phyloP scores from a whole-genome alignment of 2,329 filamentous ascomycete species.

The Pezicula rhizophila region DNA sequence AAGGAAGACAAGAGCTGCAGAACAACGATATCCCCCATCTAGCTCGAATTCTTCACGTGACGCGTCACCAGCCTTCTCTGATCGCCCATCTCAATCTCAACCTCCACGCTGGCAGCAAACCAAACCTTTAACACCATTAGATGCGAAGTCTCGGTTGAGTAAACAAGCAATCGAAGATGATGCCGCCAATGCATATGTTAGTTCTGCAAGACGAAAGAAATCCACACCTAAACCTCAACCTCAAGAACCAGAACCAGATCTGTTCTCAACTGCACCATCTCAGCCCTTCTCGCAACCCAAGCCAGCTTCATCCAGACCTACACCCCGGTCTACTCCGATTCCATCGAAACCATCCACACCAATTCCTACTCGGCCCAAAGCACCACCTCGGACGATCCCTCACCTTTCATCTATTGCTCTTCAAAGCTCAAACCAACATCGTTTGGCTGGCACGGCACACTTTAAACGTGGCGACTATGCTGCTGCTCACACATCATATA shows the following conservation, averaged over 20 bases:
- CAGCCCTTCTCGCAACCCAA: constrained; percentile 22
- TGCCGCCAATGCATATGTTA: constrained; percentile 77
- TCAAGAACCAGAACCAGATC: constrained; percentile 47
- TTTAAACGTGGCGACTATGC: constrained; percentile 95
- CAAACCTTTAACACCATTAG: constrained; percentile 33
- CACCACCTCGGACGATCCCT: constrained; percentile 48
- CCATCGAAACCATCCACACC: constrained; percentile 38
- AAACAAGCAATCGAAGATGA: constrained; percentile 74
- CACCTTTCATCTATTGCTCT: constrained; percentile 62
- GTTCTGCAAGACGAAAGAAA: constrained; percentile 75
- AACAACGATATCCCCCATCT: constrained; percentile 13
- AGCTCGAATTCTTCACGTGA: constrained; percentile 33
- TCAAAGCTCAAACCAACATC: constrained; percentile 69
- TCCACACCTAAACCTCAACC: constrained; percentile 36
- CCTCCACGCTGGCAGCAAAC: constrained; percentile 55
- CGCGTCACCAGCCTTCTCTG: constrained; percentile 42
- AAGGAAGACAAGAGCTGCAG: constrained; percentile 24
- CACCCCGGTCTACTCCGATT: constrained; percentile 31
- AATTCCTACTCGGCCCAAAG: constrained; percentile 39
- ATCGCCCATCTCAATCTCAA: constrained; percentile 38
- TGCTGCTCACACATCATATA: constrained; percentile 77
- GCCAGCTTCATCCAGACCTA: constrained; percentile 25
- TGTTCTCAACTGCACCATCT: constrained; percentile 39
- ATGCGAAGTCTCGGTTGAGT: constrained; percentile 57
- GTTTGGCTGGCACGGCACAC: constrained; percentile 74